These are phyloP conservation scores for Ilex asprella DNA, from an alignment of 257 asterid species.

Conservation along the genomic window DNA sequence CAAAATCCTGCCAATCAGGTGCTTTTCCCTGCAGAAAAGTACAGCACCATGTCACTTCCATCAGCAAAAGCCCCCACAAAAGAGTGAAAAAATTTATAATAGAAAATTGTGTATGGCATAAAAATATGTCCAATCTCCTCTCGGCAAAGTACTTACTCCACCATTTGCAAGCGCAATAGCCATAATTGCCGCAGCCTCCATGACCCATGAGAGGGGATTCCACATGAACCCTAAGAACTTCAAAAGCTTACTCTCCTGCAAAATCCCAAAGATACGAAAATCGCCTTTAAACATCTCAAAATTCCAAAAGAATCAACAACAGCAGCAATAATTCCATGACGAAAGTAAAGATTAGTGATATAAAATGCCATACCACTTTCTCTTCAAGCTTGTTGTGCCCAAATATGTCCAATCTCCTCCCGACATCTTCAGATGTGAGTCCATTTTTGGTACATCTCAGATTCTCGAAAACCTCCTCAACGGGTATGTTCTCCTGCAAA, in stretches of 20 bases:
- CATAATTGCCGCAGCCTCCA: slow-evolving; percentile 19
- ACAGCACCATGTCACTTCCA: neutral
- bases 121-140: too few species aligned
- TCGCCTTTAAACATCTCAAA: neutral
- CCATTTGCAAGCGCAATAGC: slow-evolving; percentile 21
- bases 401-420: slow-evolving; percentile 13
- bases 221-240: slow-evolving; percentile 19
- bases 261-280: neutral
- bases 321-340: neutral
- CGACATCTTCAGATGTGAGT: slow-evolving; percentile 9
- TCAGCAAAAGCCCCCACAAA: neutral
- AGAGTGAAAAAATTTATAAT: too few species aligned
- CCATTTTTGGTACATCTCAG: slow-evolving; percentile 15
- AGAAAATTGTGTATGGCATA: too few species aligned
- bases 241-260: slow-evolving; percentile 16
- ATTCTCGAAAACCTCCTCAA: slow-evolving; percentile 19
- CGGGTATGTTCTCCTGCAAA: slow-evolving; percentile 14
- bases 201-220: slow-evolving; percentile 20
- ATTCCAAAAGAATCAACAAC: neutral
- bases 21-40: slow-evolving; percentile 13
- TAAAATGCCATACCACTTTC: slow-evolving; percentile 1
- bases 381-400: slow-evolving; percentile 20
- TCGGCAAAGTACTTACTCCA: slow-evolving; percentile 3
- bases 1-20: slow-evolving; percentile 20
- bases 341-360: neutral